These are phyloP conservation scores for Kwoniella sp. DNA, from an alignment of 768 basidiomycete genomes.

Conservation along the genomic window DNA sequence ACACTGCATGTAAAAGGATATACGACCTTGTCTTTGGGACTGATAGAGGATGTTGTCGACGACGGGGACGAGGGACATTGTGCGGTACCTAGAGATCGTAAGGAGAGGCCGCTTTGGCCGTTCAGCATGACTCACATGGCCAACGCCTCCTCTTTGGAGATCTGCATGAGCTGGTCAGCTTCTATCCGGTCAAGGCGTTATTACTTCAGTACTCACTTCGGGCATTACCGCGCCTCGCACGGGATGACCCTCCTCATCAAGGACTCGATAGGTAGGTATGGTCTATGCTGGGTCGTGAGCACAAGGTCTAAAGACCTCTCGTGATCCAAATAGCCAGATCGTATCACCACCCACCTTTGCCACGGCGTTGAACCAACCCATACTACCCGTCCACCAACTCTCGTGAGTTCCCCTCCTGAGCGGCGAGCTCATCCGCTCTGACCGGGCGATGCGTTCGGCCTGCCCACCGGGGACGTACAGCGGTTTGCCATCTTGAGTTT, in stretches of 20 bases:
- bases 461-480: conserved; percentile 37
- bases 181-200: conserved; percentile 25
- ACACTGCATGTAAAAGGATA: conserved; percentile 54
- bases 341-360: conserved; percentile 36
- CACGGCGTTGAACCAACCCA: conserved; percentile 47
- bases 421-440: conserved; percentile 35
- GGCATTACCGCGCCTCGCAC: conserved; percentile 71
- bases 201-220: conserved; percentile 56
- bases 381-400: conserved; percentile 43
- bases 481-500: conserved; percentile 25
- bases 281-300: conserved; percentile 21
- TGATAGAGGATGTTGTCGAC: conserved; percentile 86
- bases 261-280: conserved; percentile 80
- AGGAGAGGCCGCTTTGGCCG: conserved; percentile 53
- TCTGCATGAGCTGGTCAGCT: conserved; percentile 13
- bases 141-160: conserved; percentile 39
- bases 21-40: conserved; percentile 80
- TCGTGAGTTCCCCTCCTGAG: conserved; percentile 44
- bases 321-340: no score
- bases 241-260: conserved; percentile 73
- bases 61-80: conserved; percentile 56
- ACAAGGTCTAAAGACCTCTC: no score
- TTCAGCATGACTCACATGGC: conserved; percentile 71
- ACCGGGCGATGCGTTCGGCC: conserved; percentile 31
- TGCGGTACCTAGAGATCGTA: conserved; percentile 22